Conservation (phyloP, 805 yeast species). For the Candida hispaniensis region DNA sequence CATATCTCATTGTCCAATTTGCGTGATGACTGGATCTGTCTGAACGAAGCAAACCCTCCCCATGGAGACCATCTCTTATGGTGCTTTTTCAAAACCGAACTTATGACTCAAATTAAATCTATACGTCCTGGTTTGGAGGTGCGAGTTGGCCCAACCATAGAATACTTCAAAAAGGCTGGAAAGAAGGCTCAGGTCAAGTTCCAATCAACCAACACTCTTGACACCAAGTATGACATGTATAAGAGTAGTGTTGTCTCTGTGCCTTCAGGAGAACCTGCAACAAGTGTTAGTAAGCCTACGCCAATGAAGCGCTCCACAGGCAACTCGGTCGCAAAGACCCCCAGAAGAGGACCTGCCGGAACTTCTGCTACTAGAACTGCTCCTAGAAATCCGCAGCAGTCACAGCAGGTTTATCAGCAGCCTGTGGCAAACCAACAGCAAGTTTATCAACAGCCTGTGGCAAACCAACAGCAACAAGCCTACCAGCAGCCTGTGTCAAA, state of each 20-base stretch:
- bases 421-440: conserved; percentile 21
- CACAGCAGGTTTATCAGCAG: conserved; percentile 17
- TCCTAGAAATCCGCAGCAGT: conserved; percentile 19
- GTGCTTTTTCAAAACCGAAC: conserved; percentile 79
- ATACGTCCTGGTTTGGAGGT: conserved; percentile 49
- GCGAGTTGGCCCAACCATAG: conserved; percentile 57
- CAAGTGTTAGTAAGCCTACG: conserved; percentile 56
- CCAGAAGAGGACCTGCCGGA: conserved; percentile 14
- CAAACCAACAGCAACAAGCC: conserved; percentile 24
- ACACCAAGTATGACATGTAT: conserved; percentile 58
- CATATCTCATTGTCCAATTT: conserved; percentile 58
- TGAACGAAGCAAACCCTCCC: conserved; percentile 42
- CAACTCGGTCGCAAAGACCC: conserved; percentile 23
- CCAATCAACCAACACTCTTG: conserved; percentile 51
- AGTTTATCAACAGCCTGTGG: conserved; percentile 24
- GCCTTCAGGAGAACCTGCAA: conserved; percentile 65
- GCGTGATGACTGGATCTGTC: conserved; percentile 90
- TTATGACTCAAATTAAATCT: conserved; percentile 61
- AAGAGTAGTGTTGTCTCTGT: conserved; percentile 84
- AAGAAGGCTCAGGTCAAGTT: conserved; percentile 62
- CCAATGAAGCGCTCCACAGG: conserved; percentile 47
- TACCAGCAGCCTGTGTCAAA: conserved; percentile 20
- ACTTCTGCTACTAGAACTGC: conserved; percentile 19
- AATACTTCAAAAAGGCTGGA: conserved; percentile 87
- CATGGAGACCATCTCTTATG: conserved; percentile 74